phyloP scores from a whole-genome alignment of 2,329 filamentous ascomycete species.

The Neonectria punicea region DNA sequence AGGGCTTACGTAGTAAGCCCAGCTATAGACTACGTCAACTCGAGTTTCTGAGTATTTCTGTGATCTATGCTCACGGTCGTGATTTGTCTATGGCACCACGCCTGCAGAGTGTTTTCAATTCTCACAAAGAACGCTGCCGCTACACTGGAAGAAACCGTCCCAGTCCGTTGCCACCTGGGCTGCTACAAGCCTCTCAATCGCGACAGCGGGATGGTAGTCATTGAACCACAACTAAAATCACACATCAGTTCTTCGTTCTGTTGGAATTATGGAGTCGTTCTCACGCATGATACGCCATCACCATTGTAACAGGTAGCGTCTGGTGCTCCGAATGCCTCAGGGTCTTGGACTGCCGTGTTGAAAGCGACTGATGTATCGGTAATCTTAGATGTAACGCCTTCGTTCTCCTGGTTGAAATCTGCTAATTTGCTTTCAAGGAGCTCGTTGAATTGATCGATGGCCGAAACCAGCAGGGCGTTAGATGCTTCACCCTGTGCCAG shows the following conservation, averaged over 20 bases:
- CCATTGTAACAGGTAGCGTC: slow-evolving; percentile 55
- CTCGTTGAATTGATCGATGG: slow-evolving; percentile 53
- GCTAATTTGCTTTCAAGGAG: slow-evolving; percentile 43
- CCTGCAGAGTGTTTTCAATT: not conserved
- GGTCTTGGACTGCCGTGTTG: slow-evolving; percentile 54
- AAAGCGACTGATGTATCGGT: slow-evolving; percentile 56
- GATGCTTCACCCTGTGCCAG: slow-evolving; percentile 37
- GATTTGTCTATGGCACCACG: too few species aligned
- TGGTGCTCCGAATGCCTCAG: slow-evolving; percentile 53
- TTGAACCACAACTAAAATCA: slow-evolving; percentile 53
- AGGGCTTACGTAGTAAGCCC: too few species aligned
- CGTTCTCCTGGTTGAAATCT: slow-evolving; percentile 49
- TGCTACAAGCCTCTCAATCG: slow-evolving; percentile 54
- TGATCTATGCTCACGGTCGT: too few species aligned
- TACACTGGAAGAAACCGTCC: not conserved
- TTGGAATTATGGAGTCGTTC: rapidly evolving
- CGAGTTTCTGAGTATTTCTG: too few species aligned
- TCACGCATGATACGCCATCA: slow-evolving; percentile 54
- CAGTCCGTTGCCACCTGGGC: slow-evolving; percentile 46
- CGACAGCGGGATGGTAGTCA: slow-evolving; percentile 54
- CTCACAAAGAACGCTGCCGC: not conserved
- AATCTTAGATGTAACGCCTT: slow-evolving; percentile 46
- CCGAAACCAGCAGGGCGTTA: slow-evolving; percentile 43
- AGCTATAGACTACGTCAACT: too few species aligned
- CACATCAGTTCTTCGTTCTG: not conserved